These are phyloP conservation scores for Eucalyptus cloeziana DNA, from an alignment of 345 rosid species.

Conservation along the genomic window DNA sequence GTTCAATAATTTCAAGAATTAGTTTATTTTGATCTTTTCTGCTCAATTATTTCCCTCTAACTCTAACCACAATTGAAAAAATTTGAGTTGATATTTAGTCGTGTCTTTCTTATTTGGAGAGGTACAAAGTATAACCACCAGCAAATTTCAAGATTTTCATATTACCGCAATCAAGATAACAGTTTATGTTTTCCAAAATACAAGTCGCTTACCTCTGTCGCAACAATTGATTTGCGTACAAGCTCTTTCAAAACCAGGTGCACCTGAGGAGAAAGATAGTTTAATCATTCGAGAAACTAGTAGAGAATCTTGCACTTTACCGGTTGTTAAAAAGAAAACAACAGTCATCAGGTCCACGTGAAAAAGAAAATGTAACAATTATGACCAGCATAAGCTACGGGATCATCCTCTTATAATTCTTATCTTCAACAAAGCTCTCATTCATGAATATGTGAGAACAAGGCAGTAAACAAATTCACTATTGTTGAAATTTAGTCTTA, in stretches of 20 bases:
- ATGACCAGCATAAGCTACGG: not conserved
- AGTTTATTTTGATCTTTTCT: not conserved
- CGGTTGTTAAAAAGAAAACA: not conserved
- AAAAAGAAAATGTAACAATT: not conserved
- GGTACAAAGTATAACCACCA: not conserved
- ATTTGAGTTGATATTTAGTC: not conserved
- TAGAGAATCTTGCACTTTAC: not conserved
- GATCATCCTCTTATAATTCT: not conserved
- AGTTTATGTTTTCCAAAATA: not conserved
- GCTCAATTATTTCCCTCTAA: not conserved
- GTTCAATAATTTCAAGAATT: not conserved
- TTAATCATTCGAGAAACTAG: not conserved
- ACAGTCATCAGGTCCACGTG: not conserved
- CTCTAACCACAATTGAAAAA: not conserved
- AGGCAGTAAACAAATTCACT: not conserved
- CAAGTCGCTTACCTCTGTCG: constrained; percentile 62
- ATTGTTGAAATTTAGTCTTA: not conserved
- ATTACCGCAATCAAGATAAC: not conserved
- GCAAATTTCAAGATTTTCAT: not conserved
- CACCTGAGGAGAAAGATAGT: constrained; percentile 30
- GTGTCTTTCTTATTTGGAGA: not conserved
- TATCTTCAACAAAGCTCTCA: not conserved
- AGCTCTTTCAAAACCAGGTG: constrained; percentile 94
- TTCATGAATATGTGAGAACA: not conserved
- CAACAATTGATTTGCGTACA: constrained; percentile 88